These are phyloP conservation scores for Diaporthe batatas DNA, from an alignment of 2,329 filamentous ascomycete species.

Conservation along the genomic window DNA sequence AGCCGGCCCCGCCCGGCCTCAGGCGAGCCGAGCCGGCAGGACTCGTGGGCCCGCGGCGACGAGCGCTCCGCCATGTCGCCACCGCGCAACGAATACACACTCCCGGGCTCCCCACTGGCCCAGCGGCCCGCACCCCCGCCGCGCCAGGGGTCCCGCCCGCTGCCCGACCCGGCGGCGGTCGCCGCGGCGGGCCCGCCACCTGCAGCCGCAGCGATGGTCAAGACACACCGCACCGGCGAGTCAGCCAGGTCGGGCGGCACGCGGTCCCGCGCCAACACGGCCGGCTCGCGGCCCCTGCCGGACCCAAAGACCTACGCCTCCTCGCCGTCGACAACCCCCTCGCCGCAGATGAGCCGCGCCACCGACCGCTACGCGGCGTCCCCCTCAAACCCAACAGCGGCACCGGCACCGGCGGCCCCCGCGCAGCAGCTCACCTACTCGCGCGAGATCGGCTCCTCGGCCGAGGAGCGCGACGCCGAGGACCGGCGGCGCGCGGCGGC, in stretches of 20 bases:
- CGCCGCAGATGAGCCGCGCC: slow-evolving; percentile 59
- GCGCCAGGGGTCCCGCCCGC: slow-evolving; percentile 53
- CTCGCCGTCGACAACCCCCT: slow-evolving; percentile 43
- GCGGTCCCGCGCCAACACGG: slow-evolving; percentile 52
- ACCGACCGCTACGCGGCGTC: slow-evolving; percentile 70
- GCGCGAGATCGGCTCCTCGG: slow-evolving; percentile 67
- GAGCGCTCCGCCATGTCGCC: slow-evolving; percentile 71
- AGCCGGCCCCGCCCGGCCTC: slow-evolving; percentile 53
- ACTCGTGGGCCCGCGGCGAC: slow-evolving; percentile 72
- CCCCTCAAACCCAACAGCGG: slow-evolving; percentile 37
- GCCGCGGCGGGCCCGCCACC: slow-evolving; percentile 45
- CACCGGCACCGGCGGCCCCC: slow-evolving; percentile 57
- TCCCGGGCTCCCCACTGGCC: slow-evolving; percentile 46
- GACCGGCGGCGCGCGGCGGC: slow-evolving; percentile 70
- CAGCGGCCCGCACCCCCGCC: slow-evolving; percentile 46
- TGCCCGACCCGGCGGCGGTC: slow-evolving; percentile 55
- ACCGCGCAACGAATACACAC: slow-evolving; percentile 61
- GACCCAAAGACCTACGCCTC: slow-evolving; percentile 57
- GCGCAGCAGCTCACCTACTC: slow-evolving; percentile 55
- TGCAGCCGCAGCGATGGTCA: slow-evolving; percentile 48
- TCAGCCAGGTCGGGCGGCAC: slow-evolving; percentile 49
- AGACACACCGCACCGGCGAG: slow-evolving; percentile 51
- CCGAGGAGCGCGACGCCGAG: slow-evolving; percentile 73
- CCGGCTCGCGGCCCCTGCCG: slow-evolving; percentile 65
- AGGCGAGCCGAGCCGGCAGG: slow-evolving; percentile 63